Evolutionary conservation across 2,329 filamentous ascomycete genomes (phyloP), one percentile per base, ranked within the genome.

Genomic region (Leptographium wingfieldii): DNA sequence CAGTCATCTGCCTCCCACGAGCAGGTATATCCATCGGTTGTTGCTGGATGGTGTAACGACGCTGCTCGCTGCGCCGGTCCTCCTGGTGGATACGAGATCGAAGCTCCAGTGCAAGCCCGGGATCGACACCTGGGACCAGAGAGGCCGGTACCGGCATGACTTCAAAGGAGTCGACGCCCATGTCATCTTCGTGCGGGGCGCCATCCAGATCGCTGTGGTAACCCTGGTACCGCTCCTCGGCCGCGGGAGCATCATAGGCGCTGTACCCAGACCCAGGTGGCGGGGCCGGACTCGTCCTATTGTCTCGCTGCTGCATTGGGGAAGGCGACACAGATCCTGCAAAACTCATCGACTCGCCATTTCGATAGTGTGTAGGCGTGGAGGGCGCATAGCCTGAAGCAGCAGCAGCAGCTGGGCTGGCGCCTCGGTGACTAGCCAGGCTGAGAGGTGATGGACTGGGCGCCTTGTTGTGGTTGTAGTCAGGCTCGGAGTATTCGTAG

Each of bases 41-140:
- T 27, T 55, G 57, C 31, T 54, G 52, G n/a, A 43, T 43, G 10
- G 59, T 49, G 38, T 52, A 60, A n/a, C 40, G 49, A 19, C 61
- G 52, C 49, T 73, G 69, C 25, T 77, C 75, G 31, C 22, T 43
- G 29, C 74, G 72, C 9, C 74, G 76, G 58, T 77, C 76, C 27
- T 83, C 82, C 55, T 82, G 76, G 54, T 82, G 77, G 56, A 81
- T 77, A n/a, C 79, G 75, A 3, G 83, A 79, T 1, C 79, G 73
- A n/a, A 83, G 73, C 65, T 85, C 81, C 59, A 79, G 76, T 1
- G 80, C 76, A 43, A 84, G 71, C 22, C 68, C 69, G 3, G 80
- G 80, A 62, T 86, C 82, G 31, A 83, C 74, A 3, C 82, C 83
- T n/a, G 83, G 80, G 9, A 86, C 77, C 27, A 86, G 72, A 3